Evolutionary conservation across 176 grass and related monocot genomes (phyloP).

Genomic region (Avena atlantica): DNA sequence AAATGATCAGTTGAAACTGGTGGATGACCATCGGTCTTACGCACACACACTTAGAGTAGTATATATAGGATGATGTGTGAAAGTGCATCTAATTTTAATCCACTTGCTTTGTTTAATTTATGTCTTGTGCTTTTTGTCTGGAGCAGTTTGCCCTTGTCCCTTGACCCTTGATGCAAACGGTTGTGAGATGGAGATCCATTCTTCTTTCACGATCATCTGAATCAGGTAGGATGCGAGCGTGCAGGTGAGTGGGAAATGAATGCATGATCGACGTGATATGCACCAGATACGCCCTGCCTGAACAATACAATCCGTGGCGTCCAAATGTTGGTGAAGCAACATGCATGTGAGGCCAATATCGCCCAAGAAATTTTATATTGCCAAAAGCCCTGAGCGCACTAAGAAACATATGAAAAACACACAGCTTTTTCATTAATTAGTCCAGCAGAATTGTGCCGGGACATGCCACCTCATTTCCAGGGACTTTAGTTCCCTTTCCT

Average conservation of each 20-base stretch:
- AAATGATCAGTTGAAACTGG: neutral
- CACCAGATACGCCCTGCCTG: neutral
- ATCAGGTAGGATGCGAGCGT: no score
- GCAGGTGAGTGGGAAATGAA: neutral
- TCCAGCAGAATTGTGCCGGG: neutral
- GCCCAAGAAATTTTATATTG: no score
- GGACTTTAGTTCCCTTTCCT: neutral
- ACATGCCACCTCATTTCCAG: neutral
- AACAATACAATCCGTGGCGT: neutral
- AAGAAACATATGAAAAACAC: no score
- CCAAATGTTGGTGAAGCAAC: neutral
- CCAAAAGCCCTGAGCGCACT: no score
- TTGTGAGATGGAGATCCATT: neutral
- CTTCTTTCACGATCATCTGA: neutral
- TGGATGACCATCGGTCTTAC: neutral
- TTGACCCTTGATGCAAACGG: neutral
- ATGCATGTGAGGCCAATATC: no score
- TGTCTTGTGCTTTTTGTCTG: neutral
- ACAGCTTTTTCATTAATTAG: no score
- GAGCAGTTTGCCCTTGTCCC: neutral
- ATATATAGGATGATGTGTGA: neutral
- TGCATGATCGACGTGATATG: neutral
- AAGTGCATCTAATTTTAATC: neutral
- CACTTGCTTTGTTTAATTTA: neutral
- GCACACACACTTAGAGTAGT: neutral